A percentile compares a stretch with the other conserved stretches of the same genome.
Conservation (phyloP, 805 yeast genomes). For the Candida ascalaphidarum region DNA sequence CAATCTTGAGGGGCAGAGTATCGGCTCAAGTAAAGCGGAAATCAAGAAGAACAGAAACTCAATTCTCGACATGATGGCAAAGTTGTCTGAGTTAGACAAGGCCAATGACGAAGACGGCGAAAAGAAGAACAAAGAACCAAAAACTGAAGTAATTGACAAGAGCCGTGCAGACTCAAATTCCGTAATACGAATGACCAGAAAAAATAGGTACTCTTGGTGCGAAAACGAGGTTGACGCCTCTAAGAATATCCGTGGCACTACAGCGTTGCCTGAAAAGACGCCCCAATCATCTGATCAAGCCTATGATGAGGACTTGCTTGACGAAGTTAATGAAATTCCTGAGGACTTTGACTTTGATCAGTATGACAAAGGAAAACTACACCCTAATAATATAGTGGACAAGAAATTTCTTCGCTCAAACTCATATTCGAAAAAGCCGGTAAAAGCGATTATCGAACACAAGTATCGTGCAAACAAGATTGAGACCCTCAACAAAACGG, state of each 20-base stretch:
- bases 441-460: slow-evolving; percentile 14
- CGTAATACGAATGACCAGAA: too few species aligned
- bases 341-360: slow-evolving; percentile 32
- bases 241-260: too few species aligned
- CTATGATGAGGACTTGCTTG: slow-evolving; percentile 21
- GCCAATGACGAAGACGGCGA: too few species aligned
- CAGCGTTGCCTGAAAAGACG: too few species aligned
- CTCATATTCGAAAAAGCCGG: slow-evolving; percentile 31
- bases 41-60: slow-evolving; percentile 9
- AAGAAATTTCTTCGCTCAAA: slow-evolving; percentile 21
- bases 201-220: too few species aligned
- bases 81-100: slow-evolving; percentile 5
- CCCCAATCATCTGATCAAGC: too few species aligned
- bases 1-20: slow-evolving; percentile 5
- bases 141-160: too few species aligned
- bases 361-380: slow-evolving; percentile 7
- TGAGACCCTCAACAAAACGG: slow-evolving; percentile 29
- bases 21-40: neutral
- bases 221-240: too few species aligned
- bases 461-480: slow-evolving; percentile 22
- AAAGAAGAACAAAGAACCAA: too few species aligned
- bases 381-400: neutral
- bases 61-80: slow-evolving; percentile 16
- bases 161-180: too few species aligned
- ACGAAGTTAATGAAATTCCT: slow-evolving; percentile 27